Conservation (phyloP, 2,329 filamentous ascomycete genomes). For the Clonostachys chloroleuca region DNA sequence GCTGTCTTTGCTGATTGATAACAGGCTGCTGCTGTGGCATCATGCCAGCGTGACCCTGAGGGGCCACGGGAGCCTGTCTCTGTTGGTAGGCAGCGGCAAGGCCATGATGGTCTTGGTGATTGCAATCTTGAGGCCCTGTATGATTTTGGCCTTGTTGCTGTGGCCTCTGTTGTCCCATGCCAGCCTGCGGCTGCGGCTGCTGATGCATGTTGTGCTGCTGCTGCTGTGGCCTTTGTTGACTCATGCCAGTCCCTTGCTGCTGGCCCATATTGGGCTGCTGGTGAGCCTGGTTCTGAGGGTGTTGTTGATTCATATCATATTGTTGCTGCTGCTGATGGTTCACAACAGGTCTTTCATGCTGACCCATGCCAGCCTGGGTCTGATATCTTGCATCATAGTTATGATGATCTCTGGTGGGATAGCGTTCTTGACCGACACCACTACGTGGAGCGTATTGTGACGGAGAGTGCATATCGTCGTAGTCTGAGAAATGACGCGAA, state of each 20-base stretch:
- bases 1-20: neutral
- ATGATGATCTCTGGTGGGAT: too few relatives aligned
- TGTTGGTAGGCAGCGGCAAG: neutral
- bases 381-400: too few relatives aligned
- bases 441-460: too few relatives aligned
- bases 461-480: too few relatives aligned
- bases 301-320: neutral
- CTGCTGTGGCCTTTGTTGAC: neutral
- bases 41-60: neutral
- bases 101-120: too few relatives aligned
- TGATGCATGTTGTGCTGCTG: neutral
- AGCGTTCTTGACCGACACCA: too few relatives aligned
- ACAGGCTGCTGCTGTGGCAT: neutral
- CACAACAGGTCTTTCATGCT: too few relatives aligned
- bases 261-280: constrained; percentile 1
- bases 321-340: neutral
- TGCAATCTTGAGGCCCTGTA: too few relatives aligned
- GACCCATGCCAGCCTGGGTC: too few relatives aligned
- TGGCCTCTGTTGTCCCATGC: neutral
- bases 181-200: neutral
- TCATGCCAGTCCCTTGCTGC: neutral
- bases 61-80: neutral
- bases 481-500: too few relatives aligned
- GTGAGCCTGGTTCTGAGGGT: too few relatives aligned
- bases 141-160: neutral